Conservation (phyloP, 1,284 basidiomycete species). For the Coniferiporia weirii region DNA sequence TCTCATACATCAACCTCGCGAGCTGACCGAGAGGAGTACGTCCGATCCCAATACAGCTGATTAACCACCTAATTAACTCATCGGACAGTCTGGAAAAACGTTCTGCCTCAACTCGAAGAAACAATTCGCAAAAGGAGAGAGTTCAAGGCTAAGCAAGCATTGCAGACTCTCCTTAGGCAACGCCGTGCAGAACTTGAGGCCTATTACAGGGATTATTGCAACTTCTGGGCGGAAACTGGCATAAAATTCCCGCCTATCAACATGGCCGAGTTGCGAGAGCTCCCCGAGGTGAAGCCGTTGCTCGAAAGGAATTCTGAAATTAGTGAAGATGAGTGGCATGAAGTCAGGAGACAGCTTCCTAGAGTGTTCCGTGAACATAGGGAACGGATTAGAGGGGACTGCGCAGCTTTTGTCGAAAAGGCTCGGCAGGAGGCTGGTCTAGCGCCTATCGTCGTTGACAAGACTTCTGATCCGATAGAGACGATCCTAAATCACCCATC, state of each 20-base stretch:
- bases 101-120: background rate
- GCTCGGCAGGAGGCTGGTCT: background rate
- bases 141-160: background rate
- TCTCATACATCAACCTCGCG: background rate
- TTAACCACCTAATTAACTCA: background rate
- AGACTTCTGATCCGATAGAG: background rate
- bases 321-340: no score
- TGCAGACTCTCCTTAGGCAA: no score
- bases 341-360: no score
- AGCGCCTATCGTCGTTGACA: background rate
- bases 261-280: no score
- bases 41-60: background rate
- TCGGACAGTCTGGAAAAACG: background rate
- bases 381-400: background rate
- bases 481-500: background rate
- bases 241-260: no score
- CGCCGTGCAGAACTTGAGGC: no score
- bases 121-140: background rate
- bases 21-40: background rate
- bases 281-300: no score
- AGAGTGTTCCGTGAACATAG: background rate
- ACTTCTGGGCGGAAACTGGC: no score
- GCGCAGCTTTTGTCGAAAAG: background rate
- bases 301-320: no score
- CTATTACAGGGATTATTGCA: no score